Percentiles rank a stretch among this genome's conserved stretches.
phyloP scores from a whole-genome alignment of 2,329 filamentous ascomycete species.

The Dactylellina cionopaga region DNA sequence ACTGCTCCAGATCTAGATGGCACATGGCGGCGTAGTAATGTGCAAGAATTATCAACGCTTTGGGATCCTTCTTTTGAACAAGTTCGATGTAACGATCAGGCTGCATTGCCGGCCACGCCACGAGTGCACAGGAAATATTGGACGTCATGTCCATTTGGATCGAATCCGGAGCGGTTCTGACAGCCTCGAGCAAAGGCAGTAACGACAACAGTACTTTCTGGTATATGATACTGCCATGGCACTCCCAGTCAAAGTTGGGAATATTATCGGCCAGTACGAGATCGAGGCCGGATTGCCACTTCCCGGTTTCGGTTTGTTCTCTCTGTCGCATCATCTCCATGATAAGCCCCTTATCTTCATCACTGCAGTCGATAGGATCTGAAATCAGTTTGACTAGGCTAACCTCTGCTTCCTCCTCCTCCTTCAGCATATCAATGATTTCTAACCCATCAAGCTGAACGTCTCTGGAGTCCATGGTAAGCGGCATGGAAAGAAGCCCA shows the following conservation, averaged over 20 bases:
- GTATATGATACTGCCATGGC: conserved; percentile 36
- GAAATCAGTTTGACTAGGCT: conserved; percentile 7
- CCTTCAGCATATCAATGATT: conserved; percentile 46
- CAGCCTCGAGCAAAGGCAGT: conserved; percentile 40
- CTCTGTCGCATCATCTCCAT: conserved; percentile 35
- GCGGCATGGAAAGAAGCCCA: conserved; percentile 40
- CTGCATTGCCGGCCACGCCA: conserved; percentile 48
- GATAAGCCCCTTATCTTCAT: conserved; percentile 30
- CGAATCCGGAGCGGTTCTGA: conserved; percentile 28
- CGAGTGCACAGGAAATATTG: conserved; percentile 45
- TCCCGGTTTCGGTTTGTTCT: conserved; percentile 3
- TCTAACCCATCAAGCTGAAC: conserved; percentile 38
- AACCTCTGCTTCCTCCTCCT: conserved; percentile 17
- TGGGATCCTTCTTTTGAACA: conserved; percentile 39
- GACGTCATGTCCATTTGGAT: conserved; percentile 50
- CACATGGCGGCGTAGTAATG: conserved; percentile 52
- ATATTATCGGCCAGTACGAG: conserved; percentile 34
- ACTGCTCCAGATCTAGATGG: conserved; percentile 36
- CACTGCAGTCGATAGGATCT: conserved; percentile 29
- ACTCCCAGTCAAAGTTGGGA: conserved; percentile 46
- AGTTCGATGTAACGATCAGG: conserved; percentile 47
- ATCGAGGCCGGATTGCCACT: conserved; percentile 8
- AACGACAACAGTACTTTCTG: conserved; percentile 47
- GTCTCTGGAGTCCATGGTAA: conserved; percentile 44
- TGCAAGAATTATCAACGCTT: conserved; percentile 45